Evolutionary conservation across 495 filamentous ascomycete species (phyloP).

Genomic region (Friedmanniomyces simplex): DNA sequence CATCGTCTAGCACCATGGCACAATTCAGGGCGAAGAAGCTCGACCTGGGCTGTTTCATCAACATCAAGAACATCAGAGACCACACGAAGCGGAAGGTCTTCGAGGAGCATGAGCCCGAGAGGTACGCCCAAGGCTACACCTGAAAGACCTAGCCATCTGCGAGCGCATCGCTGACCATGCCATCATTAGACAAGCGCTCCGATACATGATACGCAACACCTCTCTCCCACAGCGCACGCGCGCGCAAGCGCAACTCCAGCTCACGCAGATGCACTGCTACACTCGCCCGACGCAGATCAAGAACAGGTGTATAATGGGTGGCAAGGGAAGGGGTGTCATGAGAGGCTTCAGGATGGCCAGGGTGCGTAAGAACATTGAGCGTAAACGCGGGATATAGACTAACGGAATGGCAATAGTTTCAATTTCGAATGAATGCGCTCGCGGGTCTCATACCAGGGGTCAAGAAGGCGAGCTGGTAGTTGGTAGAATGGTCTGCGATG

Average conservation of each 20-base stretch:
- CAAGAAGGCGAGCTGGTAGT: conserved; percentile 89
- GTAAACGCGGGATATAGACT: not conserved
- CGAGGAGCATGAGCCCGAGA: conserved; percentile 70
- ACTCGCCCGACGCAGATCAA: conserved; percentile 86
- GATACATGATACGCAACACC: conserved; percentile 89
- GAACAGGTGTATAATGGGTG: conserved; percentile 83
- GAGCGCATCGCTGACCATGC: not conserved
- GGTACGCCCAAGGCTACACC: conserved; percentile 40
- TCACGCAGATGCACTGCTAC: conserved; percentile 89
- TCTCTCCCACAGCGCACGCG: conserved; percentile 68
- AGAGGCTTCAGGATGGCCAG: conserved; percentile 82
- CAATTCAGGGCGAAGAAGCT: conserved; percentile 80
- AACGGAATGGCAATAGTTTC: conserved; percentile 48
- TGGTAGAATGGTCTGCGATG: not conserved
- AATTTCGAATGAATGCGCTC: conserved; percentile 82
- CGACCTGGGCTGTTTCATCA: conserved; percentile 75
- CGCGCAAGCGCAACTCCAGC: conserved; percentile 81
- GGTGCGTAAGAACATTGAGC: conserved; percentile 44
- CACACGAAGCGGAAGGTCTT: conserved; percentile 93
- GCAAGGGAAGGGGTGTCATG: conserved; percentile 74
- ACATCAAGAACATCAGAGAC: conserved; percentile 75
- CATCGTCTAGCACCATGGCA: conserved; percentile 43
- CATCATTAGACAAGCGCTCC: conserved; percentile 72
- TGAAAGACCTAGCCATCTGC: not conserved
- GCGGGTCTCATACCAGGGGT: conserved; percentile 86